Evolutionary conservation across 768 basidiomycete species (phyloP).

Genomic region (Serendipita sp.): DNA sequence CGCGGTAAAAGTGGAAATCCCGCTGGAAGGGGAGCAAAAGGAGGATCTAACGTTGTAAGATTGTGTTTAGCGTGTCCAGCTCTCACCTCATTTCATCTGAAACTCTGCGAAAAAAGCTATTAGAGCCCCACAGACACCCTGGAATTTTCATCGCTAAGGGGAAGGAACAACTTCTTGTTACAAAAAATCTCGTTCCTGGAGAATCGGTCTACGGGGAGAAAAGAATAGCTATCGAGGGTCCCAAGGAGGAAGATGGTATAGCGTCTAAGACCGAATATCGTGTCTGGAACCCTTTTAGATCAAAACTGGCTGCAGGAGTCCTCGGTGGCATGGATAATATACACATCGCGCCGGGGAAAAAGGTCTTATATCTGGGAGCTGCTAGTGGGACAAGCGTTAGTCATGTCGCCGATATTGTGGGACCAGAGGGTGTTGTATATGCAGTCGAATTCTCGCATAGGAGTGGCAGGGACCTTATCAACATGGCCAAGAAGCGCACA

Average conservation of each 20-base stretch:
- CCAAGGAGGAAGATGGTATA: constrained; percentile 35
- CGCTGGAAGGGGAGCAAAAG: constrained; percentile 54
- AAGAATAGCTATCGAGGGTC: constrained; percentile 70
- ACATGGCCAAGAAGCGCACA: constrained; percentile 98
- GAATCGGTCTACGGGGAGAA: constrained; percentile 99
- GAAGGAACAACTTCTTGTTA: constrained; percentile 94
- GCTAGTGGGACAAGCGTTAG: constrained; percentile 96
- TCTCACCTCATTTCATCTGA: background rate
- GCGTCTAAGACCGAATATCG: constrained; percentile 89
- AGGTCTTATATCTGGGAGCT: constrained; percentile 95
- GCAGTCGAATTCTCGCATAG: constrained; percentile 96
- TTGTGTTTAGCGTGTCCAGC: background rate
- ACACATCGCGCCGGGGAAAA: constrained; percentile 82
- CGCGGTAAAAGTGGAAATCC: constrained; percentile 41
- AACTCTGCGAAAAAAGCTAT: constrained; percentile 24
- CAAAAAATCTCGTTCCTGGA: constrained; percentile 93
- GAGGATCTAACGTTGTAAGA: constrained; percentile 56
- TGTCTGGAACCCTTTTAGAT: constrained; percentile 99
- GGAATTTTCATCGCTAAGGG: constrained; percentile 96
- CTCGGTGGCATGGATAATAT: constrained; percentile 89
- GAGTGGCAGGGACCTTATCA: constrained; percentile 93
- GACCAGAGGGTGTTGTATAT: constrained; percentile 92
- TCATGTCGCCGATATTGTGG: constrained; percentile 98
- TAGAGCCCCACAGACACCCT: constrained; percentile 89
- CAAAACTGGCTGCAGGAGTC: constrained; percentile 92